Evolutionary conservation across 768 basidiomycete species (phyloP), one percentile per base, ranked within the genome.

Genomic region (Artomyces pyxidatus): DNA sequence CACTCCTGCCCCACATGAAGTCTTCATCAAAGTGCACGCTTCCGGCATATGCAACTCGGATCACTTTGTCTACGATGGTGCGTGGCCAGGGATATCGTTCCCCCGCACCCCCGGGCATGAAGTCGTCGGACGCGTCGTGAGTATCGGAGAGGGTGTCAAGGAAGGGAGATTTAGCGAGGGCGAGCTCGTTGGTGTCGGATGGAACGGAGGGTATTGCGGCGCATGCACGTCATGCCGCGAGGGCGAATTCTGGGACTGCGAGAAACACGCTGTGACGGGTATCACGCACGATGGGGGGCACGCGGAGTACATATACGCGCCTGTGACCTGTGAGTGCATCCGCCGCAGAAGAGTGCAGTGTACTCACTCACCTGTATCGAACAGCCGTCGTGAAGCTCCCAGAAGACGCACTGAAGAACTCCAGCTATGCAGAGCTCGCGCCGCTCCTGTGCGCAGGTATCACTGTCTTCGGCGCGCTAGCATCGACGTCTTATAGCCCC

Each of bases 361-460:
- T 22, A 29, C 21, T 37, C 5, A 8, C 9, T 14, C 7, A 25
- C 14, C 9, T 16, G 22, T 21, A 10, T 25, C 11, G 14, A 11
- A 27, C 21, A 55, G 56, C 50, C 14, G 27, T 55, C 12, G 50
- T 50, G 4, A 25, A 30, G 17, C n/a, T 55, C 6, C 50, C 56
- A 9, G 48, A 55, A 27, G 56, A 52, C 23, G 50, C 49, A 21
- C 45, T 47, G 35, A 38, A 48, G 30, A 50, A 52, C n/a, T 37
- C 49, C 16, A 42, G n/a, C n/a, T n/a, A 37, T 8, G 56, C 59
- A 12, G 59, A 65, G 49, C 53, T 59, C 6, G 65, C 61, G 6
- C 60, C 61, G 0, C 54, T 69, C 10, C 49, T 68, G 17, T 71
- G 68, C 41, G 68, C 65, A 8, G 70, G 66, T n/a, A 61, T 69